Conservation (phyloP, 208 protist species). For the Crithidia mellificae region DNA sequence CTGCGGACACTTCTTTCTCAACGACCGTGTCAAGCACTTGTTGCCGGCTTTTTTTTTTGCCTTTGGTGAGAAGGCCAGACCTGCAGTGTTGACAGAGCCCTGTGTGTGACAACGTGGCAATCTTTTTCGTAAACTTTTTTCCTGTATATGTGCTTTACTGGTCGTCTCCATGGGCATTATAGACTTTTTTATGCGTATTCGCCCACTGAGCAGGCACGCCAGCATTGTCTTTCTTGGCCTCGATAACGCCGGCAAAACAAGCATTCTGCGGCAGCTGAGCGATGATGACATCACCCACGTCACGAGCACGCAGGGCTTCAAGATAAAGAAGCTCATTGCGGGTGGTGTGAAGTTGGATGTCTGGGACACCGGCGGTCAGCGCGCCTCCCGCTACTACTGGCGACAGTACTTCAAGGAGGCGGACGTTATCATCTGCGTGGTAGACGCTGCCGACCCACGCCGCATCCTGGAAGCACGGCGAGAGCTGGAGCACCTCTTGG, state of each 20-base stretch:
- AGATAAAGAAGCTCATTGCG: conserved; percentile 94
- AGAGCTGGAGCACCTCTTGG: conserved; percentile 89
- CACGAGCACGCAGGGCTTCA: conserved; percentile 97
- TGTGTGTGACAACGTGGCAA: too few relatives aligned
- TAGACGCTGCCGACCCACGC: conserved; percentile 90
- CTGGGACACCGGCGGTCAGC: conserved; percentile 97
- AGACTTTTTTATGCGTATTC: conserved; percentile 82
- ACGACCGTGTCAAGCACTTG: too few relatives aligned
- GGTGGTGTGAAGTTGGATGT: conserved; percentile 95
- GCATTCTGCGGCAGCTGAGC: conserved; percentile 91
- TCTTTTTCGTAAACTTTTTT: too few relatives aligned
- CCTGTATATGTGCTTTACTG: too few relatives aligned
- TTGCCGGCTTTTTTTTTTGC: too few relatives aligned
- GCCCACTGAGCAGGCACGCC: conserved; percentile 78
- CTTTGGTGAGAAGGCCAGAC: too few relatives aligned
- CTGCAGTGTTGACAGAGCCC: too few relatives aligned
- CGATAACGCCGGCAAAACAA: conserved; percentile 98
- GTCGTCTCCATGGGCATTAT: conserved; percentile 88
- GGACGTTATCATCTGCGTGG: conserved; percentile 93
- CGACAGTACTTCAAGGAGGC: conserved; percentile 96
- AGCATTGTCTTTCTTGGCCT: conserved; percentile 95
- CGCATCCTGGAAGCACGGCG: conserved; percentile 89
- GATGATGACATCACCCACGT: conserved; percentile 93
- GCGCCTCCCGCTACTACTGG: conserved; percentile 96
- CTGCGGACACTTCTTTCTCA: too few relatives aligned